phyloP scores from a whole-genome alignment of 2,329 filamentous ascomycete species.

The Ophioceras dolichostomum region DNA sequence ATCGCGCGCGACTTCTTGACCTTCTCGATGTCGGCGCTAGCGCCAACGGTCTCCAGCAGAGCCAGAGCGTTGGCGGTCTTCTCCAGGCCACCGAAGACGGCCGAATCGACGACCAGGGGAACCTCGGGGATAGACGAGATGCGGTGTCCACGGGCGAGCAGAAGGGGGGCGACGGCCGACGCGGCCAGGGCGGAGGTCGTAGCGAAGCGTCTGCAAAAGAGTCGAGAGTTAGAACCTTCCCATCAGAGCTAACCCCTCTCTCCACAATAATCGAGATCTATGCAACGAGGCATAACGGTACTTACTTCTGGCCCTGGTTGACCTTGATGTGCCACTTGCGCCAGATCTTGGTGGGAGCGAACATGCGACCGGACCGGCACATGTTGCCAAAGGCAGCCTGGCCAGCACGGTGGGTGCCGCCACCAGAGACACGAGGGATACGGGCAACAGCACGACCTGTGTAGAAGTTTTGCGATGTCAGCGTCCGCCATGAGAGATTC shows the following conservation, averaged over 20 bases:
- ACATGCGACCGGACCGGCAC: slow-evolving; percentile 99
- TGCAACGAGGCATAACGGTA: too few species aligned
- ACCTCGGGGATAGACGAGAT: slow-evolving; percentile 88
- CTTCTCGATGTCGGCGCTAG: slow-evolving; percentile 84
- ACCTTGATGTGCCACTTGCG: slow-evolving; percentile 99
- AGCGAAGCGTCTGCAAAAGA: slow-evolving; percentile 76
- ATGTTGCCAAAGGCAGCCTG: slow-evolving; percentile 99
- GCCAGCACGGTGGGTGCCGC: slow-evolving; percentile 99
- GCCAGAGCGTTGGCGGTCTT: slow-evolving; percentile 82
- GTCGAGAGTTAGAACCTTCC: slow-evolving; percentile 1
- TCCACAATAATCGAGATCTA: too few species aligned
- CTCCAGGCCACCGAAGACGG: slow-evolving; percentile 70
- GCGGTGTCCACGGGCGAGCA: slow-evolving; percentile 95
- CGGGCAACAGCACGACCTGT: slow-evolving; percentile 95
- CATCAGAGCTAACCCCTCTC: slow-evolving; percentile 4
- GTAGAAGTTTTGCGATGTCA: slow-evolving; percentile 1
- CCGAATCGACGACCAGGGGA: slow-evolving; percentile 88
- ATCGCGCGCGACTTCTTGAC: slow-evolving; percentile 94
- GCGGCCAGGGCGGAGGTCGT: slow-evolving; percentile 95
- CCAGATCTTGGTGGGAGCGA: slow-evolving; percentile 99
- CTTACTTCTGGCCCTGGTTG: slow-evolving; percentile 95
- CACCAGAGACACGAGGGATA: slow-evolving; percentile 99
- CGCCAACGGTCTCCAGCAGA: slow-evolving; percentile 85
- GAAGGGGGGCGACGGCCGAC: slow-evolving; percentile 86
- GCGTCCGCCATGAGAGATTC: too few species aligned